These are phyloP conservation scores for Penicillium paradoxum DNA, from an alignment of 495 filamentous ascomycete genomes.

Conservation along the genomic window DNA sequence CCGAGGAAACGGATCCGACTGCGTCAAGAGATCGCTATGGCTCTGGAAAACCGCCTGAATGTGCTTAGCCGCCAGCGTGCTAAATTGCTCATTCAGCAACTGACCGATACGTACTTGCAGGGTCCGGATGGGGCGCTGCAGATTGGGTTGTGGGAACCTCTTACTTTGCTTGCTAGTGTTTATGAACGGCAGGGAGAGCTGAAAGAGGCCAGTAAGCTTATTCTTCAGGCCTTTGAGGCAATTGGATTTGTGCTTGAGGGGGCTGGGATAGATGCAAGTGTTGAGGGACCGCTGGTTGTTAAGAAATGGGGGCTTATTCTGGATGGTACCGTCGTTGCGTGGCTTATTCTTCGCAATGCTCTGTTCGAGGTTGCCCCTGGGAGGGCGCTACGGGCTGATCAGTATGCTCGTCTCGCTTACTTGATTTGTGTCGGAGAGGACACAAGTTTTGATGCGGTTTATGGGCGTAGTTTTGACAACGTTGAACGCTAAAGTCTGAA, in stretches of 20 bases:
- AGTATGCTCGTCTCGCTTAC: constrained; percentile 34
- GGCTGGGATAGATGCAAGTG: background rate
- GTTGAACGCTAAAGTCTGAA: background rate
- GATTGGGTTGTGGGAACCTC: constrained; percentile 21
- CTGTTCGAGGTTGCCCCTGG: constrained; percentile 27
- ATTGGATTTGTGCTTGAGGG: constrained; percentile 29
- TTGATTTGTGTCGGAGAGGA: constrained; percentile 39
- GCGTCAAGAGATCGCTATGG: background rate
- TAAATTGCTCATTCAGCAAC: constrained; percentile 5
- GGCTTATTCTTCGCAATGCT: constrained; percentile 26
- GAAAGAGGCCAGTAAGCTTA: constrained; percentile 8
- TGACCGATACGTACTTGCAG: constrained; percentile 26
- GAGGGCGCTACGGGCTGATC: constrained; percentile 20
- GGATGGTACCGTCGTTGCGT: constrained; percentile 21
- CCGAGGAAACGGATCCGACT: constrained; percentile 4
- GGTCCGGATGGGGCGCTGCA: constrained; percentile 19
- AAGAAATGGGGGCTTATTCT: constrained; percentile 36
- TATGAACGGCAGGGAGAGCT: background rate
- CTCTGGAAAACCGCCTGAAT: constrained; percentile 7
- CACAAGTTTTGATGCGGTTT: constrained; percentile 30
- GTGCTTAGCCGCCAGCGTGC: background rate
- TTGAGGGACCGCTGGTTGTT: constrained; percentile 25
- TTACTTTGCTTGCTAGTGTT: constrained; percentile 14
- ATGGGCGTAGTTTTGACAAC: background rate
- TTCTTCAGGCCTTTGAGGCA: constrained; percentile 20